Evolutionary conservation across 2,329 filamentous ascomycete species (phyloP).

Genomic region (Aureobasidium subglaciale): DNA sequence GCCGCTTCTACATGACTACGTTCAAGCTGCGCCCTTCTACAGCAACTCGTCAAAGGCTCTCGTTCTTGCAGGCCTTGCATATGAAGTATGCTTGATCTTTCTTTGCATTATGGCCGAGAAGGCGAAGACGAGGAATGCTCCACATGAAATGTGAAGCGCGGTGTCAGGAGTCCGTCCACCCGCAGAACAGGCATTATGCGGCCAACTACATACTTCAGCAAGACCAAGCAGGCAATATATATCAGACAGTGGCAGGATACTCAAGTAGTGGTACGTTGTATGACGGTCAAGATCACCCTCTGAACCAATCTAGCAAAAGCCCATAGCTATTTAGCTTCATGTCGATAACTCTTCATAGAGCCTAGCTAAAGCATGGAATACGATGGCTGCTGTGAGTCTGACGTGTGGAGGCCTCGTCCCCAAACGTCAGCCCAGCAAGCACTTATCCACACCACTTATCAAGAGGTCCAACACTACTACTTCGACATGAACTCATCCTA

Average conservation of each 20-base stretch:
- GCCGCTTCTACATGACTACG: neutral
- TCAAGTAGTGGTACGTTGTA: slow-evolving; percentile 16
- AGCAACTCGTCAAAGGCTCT: neutral
- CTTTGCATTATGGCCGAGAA: neutral
- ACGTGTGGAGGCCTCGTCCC: neutral
- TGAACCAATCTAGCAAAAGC: slow-evolving; percentile 27
- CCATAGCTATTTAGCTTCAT: slow-evolving; percentile 53
- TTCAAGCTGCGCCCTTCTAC: neutral
- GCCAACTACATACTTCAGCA: slow-evolving; percentile 10
- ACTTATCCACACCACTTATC: slow-evolving; percentile 5
- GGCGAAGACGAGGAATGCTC: slow-evolving; percentile 1
- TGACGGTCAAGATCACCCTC: slow-evolving; percentile 3
- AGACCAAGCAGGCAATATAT: slow-evolving; percentile 12
- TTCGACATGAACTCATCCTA: slow-evolving; percentile 4
- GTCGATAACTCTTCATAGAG: slow-evolving; percentile 64
- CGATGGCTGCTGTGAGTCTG: slow-evolving; percentile 13
- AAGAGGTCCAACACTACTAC: slow-evolving; percentile 8
- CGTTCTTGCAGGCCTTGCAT: neutral
- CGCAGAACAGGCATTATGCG: slow-evolving; percentile 5
- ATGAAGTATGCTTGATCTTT: neutral
- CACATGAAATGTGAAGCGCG: neutral
- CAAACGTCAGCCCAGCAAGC: neutral
- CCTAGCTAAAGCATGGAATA: slow-evolving; percentile 30
- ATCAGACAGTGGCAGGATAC: slow-evolving; percentile 5
- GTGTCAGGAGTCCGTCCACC: neutral